Percentiles rank a stretch among this genome's conserved stretches.
Conservation (phyloP, 306 rosid species). For the Comarum palustre region DNA sequence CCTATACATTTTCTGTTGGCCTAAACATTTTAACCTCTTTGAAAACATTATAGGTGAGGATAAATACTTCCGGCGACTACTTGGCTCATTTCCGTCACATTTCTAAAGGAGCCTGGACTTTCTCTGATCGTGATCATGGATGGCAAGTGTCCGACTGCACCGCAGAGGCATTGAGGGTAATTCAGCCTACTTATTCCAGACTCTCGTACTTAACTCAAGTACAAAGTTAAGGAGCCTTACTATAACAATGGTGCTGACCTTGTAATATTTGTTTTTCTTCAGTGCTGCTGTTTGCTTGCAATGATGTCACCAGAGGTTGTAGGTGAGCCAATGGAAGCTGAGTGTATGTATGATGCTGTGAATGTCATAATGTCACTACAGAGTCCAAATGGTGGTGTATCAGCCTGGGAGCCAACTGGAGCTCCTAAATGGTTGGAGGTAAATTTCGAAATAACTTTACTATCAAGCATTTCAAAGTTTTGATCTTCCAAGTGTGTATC, state of each 20-base stretch:
- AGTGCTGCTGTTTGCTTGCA: slow-evolving; percentile 67
- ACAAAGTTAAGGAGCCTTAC: background rate
- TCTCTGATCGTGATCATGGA: slow-evolving; percentile 80
- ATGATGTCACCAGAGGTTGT: slow-evolving; percentile 55
- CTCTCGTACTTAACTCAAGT: background rate
- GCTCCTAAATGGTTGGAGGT: slow-evolving; percentile 37
- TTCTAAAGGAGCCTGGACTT: slow-evolving; percentile 82
- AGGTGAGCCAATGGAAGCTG: slow-evolving; percentile 64
- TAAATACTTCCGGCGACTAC: slow-evolving; percentile 53
- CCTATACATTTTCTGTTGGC: background rate
- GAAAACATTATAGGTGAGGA: slow-evolving; percentile 36
- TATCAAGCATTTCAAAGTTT: background rate
- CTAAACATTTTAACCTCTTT: background rate
- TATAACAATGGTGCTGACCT: slow-evolving; percentile 12
- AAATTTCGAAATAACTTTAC: too few species aligned
- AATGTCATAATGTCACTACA: slow-evolving; percentile 62
- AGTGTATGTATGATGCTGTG: slow-evolving; percentile 54
- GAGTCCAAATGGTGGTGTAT: slow-evolving; percentile 74
- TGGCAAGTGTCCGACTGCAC: slow-evolving; percentile 91
- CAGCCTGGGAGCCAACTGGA: slow-evolving; percentile 52
- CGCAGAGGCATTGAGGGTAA: slow-evolving; percentile 70
- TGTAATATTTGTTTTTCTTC: background rate
- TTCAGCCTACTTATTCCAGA: background rate
- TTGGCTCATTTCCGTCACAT: slow-evolving; percentile 46
- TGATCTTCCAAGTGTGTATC: background rate